Evolutionary conservation across 495 filamentous ascomycete species (phyloP), one percentile per base, ranked within the genome.

Genomic region (Penicillium odoratum): DNA sequence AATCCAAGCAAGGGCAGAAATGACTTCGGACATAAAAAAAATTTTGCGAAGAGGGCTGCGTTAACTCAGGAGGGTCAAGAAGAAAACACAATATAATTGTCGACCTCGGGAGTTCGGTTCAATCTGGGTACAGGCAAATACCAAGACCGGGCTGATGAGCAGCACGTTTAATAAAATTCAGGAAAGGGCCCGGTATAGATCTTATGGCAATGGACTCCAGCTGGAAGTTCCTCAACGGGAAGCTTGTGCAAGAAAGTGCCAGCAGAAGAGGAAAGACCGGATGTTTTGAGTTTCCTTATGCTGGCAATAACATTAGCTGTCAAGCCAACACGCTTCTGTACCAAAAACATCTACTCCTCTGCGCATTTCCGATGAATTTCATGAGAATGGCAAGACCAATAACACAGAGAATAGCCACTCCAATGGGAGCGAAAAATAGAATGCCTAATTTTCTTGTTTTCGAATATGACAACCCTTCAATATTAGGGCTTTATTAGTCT

Each of bases 401-500:
- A 30, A 66, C 30, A 18, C 46, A 21, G 30, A 74, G 58, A 8
- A 71, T 58, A 11, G 67, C 52, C 5, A 83, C 66, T 7, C 44
- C 44, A 3, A 26, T 47, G 15, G 83, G 81, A 0, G 73, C 77
- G 53, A 68, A 55, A 13, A 60, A 64, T 10, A 38, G 61, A 21
- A 74, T 77, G 5, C 83, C 80, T 16, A 86, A 68, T 58, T 83
- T 69, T 28, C 64, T 58, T 21, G 21, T 21, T 21, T 21, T 21
- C 21, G 2, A 21, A 21, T 21, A 21, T 21, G 21, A 2, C 21
- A 21, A 1, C 21, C 2, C 21, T 21, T 21, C 21, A 21, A 21
- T 21, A 21, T 21, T 21, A 2, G 21, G 1, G 21, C 21, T 21
- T 21, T 21, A 21, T 21, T 21, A 21, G 21, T 21, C 21, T 21